Evolutionary conservation across 805 yeast species (phyloP).

Genomic region (Cyberlindnera xylosilytica): DNA sequence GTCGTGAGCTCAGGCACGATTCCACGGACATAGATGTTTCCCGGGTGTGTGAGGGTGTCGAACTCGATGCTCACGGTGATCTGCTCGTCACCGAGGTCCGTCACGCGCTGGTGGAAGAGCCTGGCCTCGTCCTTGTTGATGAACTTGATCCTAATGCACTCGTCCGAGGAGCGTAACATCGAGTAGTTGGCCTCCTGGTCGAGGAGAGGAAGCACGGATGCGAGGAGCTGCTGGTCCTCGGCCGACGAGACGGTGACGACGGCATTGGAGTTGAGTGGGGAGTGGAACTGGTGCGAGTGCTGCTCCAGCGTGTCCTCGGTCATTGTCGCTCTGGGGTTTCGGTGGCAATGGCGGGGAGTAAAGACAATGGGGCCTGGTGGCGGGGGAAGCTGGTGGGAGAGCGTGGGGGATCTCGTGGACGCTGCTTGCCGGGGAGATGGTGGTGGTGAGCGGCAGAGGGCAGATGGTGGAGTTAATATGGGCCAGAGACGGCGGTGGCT

Average conservation of each 20-base stretch:
- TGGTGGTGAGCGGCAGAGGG: background rate
- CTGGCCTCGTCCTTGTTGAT: constrained; percentile 21
- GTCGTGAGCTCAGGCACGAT: constrained; percentile 37
- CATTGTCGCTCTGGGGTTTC: background rate
- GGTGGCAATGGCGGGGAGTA: background rate
- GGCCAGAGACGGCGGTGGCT: too few species aligned
- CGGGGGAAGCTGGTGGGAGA: background rate
- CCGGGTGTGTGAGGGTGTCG: constrained; percentile 47
- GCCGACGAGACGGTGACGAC: constrained; percentile 15
- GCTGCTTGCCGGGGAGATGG: background rate
- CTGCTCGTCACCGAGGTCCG: background rate
- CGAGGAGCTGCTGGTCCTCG: background rate
- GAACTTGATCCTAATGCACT: constrained; percentile 17
- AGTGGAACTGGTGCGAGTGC: constrained; percentile 15
- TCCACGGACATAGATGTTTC: constrained; percentile 51
- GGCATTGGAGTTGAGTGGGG: constrained; percentile 27
- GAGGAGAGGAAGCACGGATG: constrained; percentile 2
- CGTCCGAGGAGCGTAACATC: constrained; percentile 1
- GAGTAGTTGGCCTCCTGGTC: constrained; percentile 1
- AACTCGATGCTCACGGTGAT: constrained; percentile 20
- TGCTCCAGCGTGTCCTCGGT: constrained; percentile 5
- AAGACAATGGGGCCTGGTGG: background rate
- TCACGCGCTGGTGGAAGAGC: constrained; percentile 5
- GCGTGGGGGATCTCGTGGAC: too few species aligned
- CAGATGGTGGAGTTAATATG: too few species aligned